A percentile compares a stretch with the other conserved stretches of the same genome.
Evolutionary conservation across 306 rosid genomes (phyloP).

Genomic region (Trichosanthes cucumerina): DNA sequence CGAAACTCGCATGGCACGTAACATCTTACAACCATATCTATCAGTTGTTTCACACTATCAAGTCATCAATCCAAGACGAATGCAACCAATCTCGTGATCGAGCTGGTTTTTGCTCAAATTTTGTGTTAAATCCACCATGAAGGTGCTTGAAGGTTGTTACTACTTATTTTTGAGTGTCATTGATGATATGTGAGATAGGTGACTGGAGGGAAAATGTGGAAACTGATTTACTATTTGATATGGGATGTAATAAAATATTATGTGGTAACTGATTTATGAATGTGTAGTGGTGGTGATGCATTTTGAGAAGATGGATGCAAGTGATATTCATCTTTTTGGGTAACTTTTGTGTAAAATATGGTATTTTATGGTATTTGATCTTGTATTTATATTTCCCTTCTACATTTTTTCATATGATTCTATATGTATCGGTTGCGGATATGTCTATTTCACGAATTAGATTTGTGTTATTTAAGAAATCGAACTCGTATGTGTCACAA

Average conservation of each 20-base stretch:
- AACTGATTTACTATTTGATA: not conserved
- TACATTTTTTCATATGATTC: not conserved
- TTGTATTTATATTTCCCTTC: not conserved
- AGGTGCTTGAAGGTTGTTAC: not conserved
- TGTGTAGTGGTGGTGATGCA: not conserved
- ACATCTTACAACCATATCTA: not conserved
- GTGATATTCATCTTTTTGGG: not conserved
- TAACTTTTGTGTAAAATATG: not conserved
- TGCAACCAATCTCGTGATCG: not conserved
- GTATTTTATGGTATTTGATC: not conserved
- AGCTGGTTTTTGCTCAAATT: not conserved
- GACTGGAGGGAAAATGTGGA: not conserved
- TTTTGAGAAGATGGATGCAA: not conserved
- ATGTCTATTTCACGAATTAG: not conserved
- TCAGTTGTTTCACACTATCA: not conserved
- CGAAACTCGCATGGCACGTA: not conserved
- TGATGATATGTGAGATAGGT: not conserved
- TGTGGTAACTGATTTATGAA: not conserved
- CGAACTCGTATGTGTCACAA: not conserved
- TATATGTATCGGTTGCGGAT: not conserved
- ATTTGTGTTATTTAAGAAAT: too few relatives aligned
- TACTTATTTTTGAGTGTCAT: not conserved
- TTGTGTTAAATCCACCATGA: slow-evolving; percentile 3
- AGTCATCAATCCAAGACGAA: not conserved
- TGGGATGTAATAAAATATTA: not conserved